These are phyloP conservation scores for Lachnellula occidentalis DNA, from an alignment of 2,329 filamentous ascomycete genomes.

Conservation along the genomic window DNA sequence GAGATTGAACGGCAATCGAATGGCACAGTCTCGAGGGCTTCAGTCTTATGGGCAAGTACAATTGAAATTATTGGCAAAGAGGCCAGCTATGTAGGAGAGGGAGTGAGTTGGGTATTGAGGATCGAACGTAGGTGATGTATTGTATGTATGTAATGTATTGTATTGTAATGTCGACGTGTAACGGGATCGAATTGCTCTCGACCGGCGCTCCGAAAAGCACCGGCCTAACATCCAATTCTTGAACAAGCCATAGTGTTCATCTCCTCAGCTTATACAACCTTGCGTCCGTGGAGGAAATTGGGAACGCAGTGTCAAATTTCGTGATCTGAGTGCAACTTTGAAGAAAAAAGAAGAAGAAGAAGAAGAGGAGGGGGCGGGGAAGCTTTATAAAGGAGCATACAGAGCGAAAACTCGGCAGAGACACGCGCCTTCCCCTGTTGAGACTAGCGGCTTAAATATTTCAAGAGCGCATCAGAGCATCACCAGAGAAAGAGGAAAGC, in stretches of 20 bases:
- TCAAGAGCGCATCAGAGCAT: constrained; percentile 6
- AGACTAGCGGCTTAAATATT: constrained; percentile 8
- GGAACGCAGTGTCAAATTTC: constrained; percentile 55
- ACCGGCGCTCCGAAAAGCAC: constrained; percentile 24
- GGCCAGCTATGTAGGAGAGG: constrained; percentile 4
- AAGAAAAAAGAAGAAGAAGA: constrained; percentile 37
- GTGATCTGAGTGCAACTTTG: constrained; percentile 51
- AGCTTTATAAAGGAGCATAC: not conserved
- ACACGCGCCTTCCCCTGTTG: not conserved
- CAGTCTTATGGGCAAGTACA: not conserved
- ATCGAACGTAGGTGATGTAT: not conserved
- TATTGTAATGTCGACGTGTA: constrained; percentile 26
- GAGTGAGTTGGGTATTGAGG: not conserved
- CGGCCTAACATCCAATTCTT: constrained; percentile 32
- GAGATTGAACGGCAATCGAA: not conserved
- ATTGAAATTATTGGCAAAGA: constrained; percentile 16
- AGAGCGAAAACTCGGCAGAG: too few relatives aligned
- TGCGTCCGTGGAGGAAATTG: constrained; percentile 40
- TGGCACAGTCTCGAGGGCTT: not conserved
- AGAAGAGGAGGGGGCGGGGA: constrained; percentile 16
- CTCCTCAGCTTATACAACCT: constrained; percentile 52
- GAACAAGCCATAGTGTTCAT: constrained; percentile 33
- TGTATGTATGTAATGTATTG: not conserved
- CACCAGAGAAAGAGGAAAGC: too few relatives aligned
- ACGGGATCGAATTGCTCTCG: constrained; percentile 30